Evolutionary conservation across 768 basidiomycete genomes (phyloP).

Genomic region (Lactarius evosmus): DNA sequence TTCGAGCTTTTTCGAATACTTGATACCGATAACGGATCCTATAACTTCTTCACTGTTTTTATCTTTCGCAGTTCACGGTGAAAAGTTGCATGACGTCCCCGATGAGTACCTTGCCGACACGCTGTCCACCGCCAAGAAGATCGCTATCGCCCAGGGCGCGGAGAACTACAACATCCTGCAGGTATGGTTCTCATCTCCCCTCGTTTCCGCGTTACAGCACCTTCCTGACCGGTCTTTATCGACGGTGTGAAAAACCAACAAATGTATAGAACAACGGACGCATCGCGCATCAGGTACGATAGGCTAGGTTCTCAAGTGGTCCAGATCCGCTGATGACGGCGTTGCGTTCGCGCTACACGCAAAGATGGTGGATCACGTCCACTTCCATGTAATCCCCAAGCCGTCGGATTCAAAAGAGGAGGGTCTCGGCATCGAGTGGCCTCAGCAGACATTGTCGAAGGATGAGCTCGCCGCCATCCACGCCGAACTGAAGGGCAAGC

Average conservation of each 20-base stretch:
- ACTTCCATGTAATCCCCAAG: slow-evolving; percentile 95
- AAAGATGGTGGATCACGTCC: slow-evolving; percentile 79
- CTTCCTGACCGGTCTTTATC: not conserved
- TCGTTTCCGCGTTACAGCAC: not conserved
- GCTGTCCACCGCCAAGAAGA: slow-evolving; percentile 82
- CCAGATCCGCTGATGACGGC: not conserved
- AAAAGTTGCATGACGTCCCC: slow-evolving; percentile 82
- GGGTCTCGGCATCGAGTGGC: slow-evolving; percentile 86
- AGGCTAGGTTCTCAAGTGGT: not conserved
- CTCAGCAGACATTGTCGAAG: slow-evolving; percentile 52
- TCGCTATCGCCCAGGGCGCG: slow-evolving; percentile 68
- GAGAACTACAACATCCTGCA: slow-evolving; percentile 87
- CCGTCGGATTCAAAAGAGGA: slow-evolving; percentile 57
- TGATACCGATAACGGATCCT: too few relatives aligned
- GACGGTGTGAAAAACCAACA: not conserved
- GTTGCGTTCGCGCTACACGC: not conserved
- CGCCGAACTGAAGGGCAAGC: slow-evolving; percentile 57
- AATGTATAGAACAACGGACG: slow-evolving; percentile 60
- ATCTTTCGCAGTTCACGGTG: slow-evolving; percentile 66
- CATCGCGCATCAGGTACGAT: slow-evolving; percentile 45
- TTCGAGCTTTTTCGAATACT: slow-evolving; percentile 34
- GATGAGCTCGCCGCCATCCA: slow-evolving; percentile 59
- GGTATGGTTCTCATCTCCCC: slow-evolving; percentile 33
- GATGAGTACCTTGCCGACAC: slow-evolving; percentile 79
- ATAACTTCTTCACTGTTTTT: not conserved